Percentiles rank a stretch among this genome's conserved stretches.
phyloP scores from a whole-genome alignment of 345 rosid genomes.

The Camelina sativa region DNA sequence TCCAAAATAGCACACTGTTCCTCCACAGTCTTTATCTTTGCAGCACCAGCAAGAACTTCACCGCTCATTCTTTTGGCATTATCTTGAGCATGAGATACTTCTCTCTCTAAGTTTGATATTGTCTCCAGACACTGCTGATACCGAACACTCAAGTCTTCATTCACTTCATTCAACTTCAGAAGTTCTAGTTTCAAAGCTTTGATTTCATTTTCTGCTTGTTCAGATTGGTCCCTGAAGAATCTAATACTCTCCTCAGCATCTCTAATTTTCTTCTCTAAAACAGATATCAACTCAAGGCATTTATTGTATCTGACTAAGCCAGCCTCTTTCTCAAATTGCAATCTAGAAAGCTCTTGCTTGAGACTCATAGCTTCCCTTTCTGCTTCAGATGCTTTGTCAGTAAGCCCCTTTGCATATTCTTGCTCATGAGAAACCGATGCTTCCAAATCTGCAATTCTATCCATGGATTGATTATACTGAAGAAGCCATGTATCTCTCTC shows the following conservation, averaged over 20 bases:
- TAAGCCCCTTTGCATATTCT: slow-evolving; percentile 54
- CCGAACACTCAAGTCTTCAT: slow-evolving; percentile 56
- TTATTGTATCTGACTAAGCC: slow-evolving; percentile 61
- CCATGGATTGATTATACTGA: slow-evolving; percentile 70
- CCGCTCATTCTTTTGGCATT: slow-evolving; percentile 59
- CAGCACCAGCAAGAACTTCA: slow-evolving; percentile 64
- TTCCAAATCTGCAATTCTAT: slow-evolving; percentile 65
- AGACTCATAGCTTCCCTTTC: slow-evolving; percentile 55
- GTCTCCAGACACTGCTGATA: slow-evolving; percentile 72
- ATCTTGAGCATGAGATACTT: slow-evolving; percentile 59
- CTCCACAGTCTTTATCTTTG: slow-evolving; percentile 60
- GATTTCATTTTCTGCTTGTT: slow-evolving; percentile 63
- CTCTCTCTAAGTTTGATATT: slow-evolving; percentile 64
- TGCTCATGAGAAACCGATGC: slow-evolving; percentile 48
- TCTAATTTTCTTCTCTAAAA: slow-evolving; percentile 63
- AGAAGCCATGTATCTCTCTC: slow-evolving; percentile 73
- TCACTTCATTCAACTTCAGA: slow-evolving; percentile 63
- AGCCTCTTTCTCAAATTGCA: slow-evolving; percentile 73
- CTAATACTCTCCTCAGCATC: slow-evolving; percentile 61
- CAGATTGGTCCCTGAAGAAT: slow-evolving; percentile 54
- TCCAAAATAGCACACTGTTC: slow-evolving; percentile 63
- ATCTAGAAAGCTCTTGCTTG: slow-evolving; percentile 61
- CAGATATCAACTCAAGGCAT: slow-evolving; percentile 64
- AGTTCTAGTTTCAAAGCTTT: slow-evolving; percentile 59
- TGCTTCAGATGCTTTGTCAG: slow-evolving; percentile 59